phyloP scores from a whole-genome alignment of 2,329 filamentous ascomycete genomes.

The Aspergillus melleus region DNA sequence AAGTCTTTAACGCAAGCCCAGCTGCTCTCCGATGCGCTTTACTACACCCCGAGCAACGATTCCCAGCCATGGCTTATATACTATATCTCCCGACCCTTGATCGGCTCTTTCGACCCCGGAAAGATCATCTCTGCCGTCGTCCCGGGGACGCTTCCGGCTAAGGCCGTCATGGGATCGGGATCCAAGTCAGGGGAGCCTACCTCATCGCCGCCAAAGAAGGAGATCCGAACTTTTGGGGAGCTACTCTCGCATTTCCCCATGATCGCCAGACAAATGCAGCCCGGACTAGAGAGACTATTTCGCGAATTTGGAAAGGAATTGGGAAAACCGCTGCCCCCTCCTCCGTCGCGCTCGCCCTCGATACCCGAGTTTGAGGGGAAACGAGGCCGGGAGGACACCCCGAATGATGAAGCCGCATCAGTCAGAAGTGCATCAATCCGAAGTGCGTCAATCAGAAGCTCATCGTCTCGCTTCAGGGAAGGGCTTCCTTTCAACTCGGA shows the following conservation, averaged over 20 bases:
- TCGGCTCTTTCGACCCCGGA: conserved; percentile 77
- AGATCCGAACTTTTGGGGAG: conserved; percentile 87
- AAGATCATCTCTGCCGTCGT: conserved; percentile 67
- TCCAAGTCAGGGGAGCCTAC: conserved; percentile 36
- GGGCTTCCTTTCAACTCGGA: conserved; percentile 58
- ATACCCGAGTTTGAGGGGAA: conserved; percentile 55
- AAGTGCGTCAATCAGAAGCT: conserved; percentile 32
- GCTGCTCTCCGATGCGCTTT: conserved; percentile 77
- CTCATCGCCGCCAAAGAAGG: conserved; percentile 66
- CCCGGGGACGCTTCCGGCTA: conserved; percentile 42
- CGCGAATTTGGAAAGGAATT: conserved; percentile 84
- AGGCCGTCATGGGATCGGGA: conserved; percentile 18
- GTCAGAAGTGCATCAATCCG: conserved; percentile 29
- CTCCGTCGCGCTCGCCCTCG: conserved; percentile 55
- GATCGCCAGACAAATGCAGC: conserved; percentile 95
- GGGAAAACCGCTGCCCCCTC: conserved; percentile 78
- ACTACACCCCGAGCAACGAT: conserved; percentile 86
- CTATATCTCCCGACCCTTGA: conserved; percentile 86
- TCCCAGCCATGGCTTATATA: conserved; percentile 94
- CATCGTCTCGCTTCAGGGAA: conserved; percentile 33
- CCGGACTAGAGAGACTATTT: conserved; percentile 84
- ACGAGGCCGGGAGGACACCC: conserved; percentile 32
- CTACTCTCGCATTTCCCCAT: conserved; percentile 88
- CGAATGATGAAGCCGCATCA: conserved; percentile 40
- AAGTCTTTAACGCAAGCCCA: conserved; percentile 88